Evolutionary conservation across 176 grass and related monocot species (phyloP).

Genomic region (Urochloa ruziziensis): DNA sequence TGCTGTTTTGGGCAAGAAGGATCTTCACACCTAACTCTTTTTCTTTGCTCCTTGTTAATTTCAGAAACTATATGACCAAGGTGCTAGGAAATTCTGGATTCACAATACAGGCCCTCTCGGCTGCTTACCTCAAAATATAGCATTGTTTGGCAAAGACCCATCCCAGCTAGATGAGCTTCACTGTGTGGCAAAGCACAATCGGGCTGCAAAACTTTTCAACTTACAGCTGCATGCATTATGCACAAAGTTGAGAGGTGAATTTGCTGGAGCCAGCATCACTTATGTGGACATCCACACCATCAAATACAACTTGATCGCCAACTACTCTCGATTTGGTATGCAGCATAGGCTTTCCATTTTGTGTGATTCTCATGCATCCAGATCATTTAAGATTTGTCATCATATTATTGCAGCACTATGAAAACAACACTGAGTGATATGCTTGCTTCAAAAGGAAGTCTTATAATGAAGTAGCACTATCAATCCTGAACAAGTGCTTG

Average conservation of each 20-base stretch:
- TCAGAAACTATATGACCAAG: slow-evolving; percentile 85
- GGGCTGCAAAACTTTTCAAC: slow-evolving; percentile 86
- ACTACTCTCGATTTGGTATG: slow-evolving; percentile 92
- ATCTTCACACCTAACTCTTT: not conserved
- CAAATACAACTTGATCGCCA: slow-evolving; percentile 73
- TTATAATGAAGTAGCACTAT: slow-evolving; percentile 17
- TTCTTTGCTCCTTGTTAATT: slow-evolving; percentile 6
- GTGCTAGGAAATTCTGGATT: slow-evolving; percentile 99
- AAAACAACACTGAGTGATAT: not conserved
- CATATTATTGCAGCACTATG: not conserved
- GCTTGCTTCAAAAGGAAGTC: not conserved
- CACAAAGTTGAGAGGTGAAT: slow-evolving; percentile 66
- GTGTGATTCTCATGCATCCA: not conserved
- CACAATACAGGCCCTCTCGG: slow-evolving; percentile 96
- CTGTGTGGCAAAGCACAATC: slow-evolving; percentile 86
- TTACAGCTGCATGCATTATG: slow-evolving; percentile 85
- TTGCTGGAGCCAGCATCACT: slow-evolving; percentile 68
- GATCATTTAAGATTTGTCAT: not conserved
- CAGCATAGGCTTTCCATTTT: slow-evolving; percentile 8
- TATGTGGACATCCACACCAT: slow-evolving; percentile 92
- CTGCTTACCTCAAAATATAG: slow-evolving; percentile 93
- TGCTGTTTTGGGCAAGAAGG: slow-evolving; percentile 2
- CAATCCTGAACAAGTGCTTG: slow-evolving; percentile 7
- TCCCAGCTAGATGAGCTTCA: slow-evolving; percentile 72
- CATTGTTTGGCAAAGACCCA: slow-evolving; percentile 74